These are phyloP conservation scores for Naganishia onofrii DNA, from an alignment of 768 basidiomycete species.

Conservation along the genomic window DNA sequence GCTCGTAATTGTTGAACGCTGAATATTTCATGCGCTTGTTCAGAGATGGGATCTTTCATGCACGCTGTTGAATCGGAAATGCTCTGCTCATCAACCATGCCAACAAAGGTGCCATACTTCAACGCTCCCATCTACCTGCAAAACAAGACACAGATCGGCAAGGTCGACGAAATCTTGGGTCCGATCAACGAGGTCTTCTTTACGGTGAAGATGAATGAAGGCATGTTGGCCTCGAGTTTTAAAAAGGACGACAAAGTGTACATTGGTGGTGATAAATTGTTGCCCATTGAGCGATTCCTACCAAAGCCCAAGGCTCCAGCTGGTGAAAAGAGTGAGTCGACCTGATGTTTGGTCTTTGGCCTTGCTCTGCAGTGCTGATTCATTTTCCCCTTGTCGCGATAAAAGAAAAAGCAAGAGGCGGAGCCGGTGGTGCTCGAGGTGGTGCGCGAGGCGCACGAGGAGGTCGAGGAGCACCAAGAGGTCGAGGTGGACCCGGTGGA, in stretches of 20 bases:
- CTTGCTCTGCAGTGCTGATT: conserved; percentile 20
- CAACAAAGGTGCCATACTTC: conserved; percentile 95
- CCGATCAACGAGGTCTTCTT: conserved; percentile 99
- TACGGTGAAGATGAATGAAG: conserved; percentile 93
- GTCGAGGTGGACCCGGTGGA: conserved; percentile 37
- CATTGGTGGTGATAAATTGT: conserved; percentile 92
- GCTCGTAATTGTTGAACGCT: background rate
- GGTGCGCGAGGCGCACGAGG: conserved; percentile 52
- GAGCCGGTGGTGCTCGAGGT: conserved; percentile 49
- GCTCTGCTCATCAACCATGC: conserved; percentile 80
- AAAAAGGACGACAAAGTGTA: conserved; percentile 98
- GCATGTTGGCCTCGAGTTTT: conserved; percentile 92
- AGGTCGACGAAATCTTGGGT: conserved; percentile 98
- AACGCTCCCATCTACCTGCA: conserved; percentile 96
- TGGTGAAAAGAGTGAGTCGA: conserved; percentile 55
- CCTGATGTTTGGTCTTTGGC: conserved; percentile 12
- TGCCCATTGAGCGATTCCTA: conserved; percentile 93
- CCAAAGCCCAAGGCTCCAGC: conserved; percentile 87
- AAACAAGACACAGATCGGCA: conserved; percentile 93
- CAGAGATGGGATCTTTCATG: conserved; percentile 87
- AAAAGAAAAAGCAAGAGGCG: conserved; percentile 7
- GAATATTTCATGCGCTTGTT: background rate
- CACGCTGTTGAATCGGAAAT: conserved; percentile 98
- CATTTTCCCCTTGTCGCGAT: conserved; percentile 9
- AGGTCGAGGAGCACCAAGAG: conserved; percentile 52